Conservation (phyloP, 345 rosid species). For the Heritiera littoralis region DNA sequence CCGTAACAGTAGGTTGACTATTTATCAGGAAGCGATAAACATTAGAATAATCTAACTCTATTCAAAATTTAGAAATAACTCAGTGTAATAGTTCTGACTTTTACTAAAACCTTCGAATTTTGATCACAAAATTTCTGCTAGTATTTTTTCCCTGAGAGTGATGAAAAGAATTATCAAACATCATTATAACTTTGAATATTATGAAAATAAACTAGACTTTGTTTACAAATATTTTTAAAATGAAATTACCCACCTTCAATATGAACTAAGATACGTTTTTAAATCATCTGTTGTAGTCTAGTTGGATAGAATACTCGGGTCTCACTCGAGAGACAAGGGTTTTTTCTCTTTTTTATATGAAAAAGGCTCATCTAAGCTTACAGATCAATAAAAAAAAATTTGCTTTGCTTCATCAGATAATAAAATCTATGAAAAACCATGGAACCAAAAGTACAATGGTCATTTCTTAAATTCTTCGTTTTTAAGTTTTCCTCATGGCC, state of each 20-base stretch:
- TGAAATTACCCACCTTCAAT: too few species aligned
- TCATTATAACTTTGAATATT: too few species aligned
- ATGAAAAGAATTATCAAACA: too few species aligned
- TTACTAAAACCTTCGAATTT: background rate
- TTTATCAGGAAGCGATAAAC: background rate
- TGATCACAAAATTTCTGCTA: background rate
- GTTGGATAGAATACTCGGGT: conserved; percentile 46
- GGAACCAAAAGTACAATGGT: background rate
- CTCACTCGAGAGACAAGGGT: conserved; percentile 55
- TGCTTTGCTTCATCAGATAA: background rate
- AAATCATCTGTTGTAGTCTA: conserved; percentile 43
- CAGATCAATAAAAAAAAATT: too few species aligned
- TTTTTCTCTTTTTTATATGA: too few species aligned
- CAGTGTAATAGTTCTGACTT: background rate
- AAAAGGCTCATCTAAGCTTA: background rate
- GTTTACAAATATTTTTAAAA: too few species aligned
- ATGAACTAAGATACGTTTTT: too few species aligned
- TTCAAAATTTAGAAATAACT: background rate
- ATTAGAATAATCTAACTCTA: background rate
- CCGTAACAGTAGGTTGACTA: background rate
- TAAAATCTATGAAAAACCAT: background rate
- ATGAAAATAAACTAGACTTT: too few species aligned
- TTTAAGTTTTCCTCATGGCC: background rate
- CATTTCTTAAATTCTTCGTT: too few species aligned
- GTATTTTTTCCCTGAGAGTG: too few species aligned